Percentiles rank a stretch among this genome's conserved stretches.
Evolutionary conservation across 495 filamentous ascomycete genomes (phyloP).

Genomic region (Pseudevernia furfuracea): DNA sequence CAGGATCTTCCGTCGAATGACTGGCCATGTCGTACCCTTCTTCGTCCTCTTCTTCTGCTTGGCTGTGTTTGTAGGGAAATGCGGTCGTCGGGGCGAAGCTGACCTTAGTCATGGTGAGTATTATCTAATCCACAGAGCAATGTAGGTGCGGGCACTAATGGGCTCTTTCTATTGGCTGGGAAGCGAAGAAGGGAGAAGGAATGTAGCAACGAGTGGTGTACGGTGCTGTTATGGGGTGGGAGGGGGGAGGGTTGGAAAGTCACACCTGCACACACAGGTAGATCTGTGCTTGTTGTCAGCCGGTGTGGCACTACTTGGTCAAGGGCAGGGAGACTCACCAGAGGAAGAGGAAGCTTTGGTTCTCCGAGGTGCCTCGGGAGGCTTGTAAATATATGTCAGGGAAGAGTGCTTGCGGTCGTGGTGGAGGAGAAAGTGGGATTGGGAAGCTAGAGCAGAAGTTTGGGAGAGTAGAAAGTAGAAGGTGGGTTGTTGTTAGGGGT

Average conservation of each 20-base stretch:
- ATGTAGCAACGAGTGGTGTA: neutral
- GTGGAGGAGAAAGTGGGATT: neutral
- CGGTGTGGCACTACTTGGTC: neutral
- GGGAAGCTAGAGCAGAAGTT: neutral
- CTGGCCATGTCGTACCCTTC: constrained; percentile 11
- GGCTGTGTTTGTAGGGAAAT: neutral
- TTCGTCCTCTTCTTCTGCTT: neutral
- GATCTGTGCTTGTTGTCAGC: neutral
- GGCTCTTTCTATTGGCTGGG: neutral
- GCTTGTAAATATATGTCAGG: neutral
- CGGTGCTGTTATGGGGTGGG: neutral
- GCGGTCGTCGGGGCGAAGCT: neutral
- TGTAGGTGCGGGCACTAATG: neutral
- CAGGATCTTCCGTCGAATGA: constrained; percentile 10
- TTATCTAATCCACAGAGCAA: neutral
- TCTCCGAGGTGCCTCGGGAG: neutral
- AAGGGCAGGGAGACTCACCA: neutral
- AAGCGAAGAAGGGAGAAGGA: neutral
- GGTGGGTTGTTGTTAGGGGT: neutral
- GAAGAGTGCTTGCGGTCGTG: neutral
- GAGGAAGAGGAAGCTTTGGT: neutral
- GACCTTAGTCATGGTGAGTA: neutral
- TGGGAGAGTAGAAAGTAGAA: neutral
- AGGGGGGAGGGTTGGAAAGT: neutral
- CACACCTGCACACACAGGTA: neutral